Evolutionary conservation across 225 moss, liverwort and hornwort genomes (phyloP).

Genomic region (Polytrichum formosum): DNA sequence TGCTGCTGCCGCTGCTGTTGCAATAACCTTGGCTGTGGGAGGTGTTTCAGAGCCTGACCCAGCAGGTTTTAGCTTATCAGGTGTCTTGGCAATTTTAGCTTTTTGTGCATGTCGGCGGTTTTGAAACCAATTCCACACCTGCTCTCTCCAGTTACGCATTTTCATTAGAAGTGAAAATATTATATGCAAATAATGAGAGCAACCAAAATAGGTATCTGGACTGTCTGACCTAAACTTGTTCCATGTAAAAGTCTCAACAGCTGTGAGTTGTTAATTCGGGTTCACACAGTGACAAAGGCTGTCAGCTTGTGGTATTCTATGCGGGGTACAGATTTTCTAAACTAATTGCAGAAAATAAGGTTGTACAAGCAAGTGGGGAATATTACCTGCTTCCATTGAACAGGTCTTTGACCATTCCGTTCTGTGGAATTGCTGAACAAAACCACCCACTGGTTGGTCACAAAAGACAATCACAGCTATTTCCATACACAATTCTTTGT

Average conservation of each 20-base stretch:
- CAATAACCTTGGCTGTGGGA: slow-evolving; percentile 31
- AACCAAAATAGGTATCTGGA: too few species aligned
- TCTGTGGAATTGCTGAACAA: slow-evolving; percentile 57
- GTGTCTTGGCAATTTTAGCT: slow-evolving; percentile 60
- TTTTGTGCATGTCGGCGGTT: slow-evolving; percentile 93
- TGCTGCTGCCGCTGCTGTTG: slow-evolving; percentile 24
- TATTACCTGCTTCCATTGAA: slow-evolving; percentile 86
- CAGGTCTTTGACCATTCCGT: slow-evolving; percentile 70
- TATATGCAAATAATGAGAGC: too few species aligned
- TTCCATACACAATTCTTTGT: too few species aligned
- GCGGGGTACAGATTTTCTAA: too few species aligned
- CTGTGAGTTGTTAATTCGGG: too few species aligned
- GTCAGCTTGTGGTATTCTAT: too few species aligned
- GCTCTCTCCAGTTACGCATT: slow-evolving; percentile 1
- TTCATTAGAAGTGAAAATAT: too few species aligned
- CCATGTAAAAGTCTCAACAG: too few species aligned
- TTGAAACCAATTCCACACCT: slow-evolving; percentile 99
- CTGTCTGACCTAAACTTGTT: too few species aligned
- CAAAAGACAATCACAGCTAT: too few species aligned
- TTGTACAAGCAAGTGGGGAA: background rate
- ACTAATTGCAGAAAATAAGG: background rate
- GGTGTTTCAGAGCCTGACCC: slow-evolving; percentile 52
- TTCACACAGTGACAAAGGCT: too few species aligned
- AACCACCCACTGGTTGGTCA: background rate
- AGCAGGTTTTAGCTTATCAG: slow-evolving; percentile 62